A percentile compares a stretch with the other conserved stretches of the same genome.
Conservation (phyloP, 441 rosid genomes). For the Populus hybrid region DNA sequence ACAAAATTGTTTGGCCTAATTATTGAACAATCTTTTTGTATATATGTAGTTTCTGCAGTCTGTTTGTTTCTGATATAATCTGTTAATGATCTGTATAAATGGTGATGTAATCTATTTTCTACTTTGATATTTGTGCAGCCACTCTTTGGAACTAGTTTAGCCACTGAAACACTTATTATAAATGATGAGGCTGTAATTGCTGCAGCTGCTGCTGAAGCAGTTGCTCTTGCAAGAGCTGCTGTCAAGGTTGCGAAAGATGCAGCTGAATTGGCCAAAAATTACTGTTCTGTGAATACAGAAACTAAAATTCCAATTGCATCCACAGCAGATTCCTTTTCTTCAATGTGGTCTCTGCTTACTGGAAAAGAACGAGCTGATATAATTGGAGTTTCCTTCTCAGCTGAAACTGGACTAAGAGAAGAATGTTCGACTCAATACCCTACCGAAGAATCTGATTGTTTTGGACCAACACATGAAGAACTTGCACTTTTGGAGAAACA, state of each 20-base stretch:
- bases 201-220: constrained; percentile 92
- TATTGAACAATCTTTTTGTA: not conserved
- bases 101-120: not conserved
- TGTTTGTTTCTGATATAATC: not conserved
- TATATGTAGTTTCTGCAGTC: not conserved
- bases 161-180: constrained; percentile 63
- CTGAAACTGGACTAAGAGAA: constrained; percentile 38
- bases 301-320: constrained; percentile 26
- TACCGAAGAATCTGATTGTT: constrained; percentile 41
- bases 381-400: constrained; percentile 42
- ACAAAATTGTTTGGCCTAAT: too few relatives aligned
- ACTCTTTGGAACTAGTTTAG: too few relatives aligned
- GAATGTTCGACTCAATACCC: constrained; percentile 23
- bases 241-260: constrained; percentile 85
- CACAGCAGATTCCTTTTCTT: constrained; percentile 30
- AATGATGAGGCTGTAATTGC: constrained; percentile 79
- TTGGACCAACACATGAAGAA: constrained; percentile 53
- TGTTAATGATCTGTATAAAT: not conserved
- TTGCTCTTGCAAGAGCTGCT: constrained; percentile 89
- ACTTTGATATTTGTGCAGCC: constrained; percentile 38
- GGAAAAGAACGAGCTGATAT: constrained; percentile 58
- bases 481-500: constrained; percentile 53
- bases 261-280: constrained; percentile 39
- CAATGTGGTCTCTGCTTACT: constrained; percentile 49
- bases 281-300: constrained; percentile 31